These are phyloP conservation scores for Cladobotryum protrusum DNA, from an alignment of 2,329 filamentous ascomycete genomes.

Conservation along the genomic window DNA sequence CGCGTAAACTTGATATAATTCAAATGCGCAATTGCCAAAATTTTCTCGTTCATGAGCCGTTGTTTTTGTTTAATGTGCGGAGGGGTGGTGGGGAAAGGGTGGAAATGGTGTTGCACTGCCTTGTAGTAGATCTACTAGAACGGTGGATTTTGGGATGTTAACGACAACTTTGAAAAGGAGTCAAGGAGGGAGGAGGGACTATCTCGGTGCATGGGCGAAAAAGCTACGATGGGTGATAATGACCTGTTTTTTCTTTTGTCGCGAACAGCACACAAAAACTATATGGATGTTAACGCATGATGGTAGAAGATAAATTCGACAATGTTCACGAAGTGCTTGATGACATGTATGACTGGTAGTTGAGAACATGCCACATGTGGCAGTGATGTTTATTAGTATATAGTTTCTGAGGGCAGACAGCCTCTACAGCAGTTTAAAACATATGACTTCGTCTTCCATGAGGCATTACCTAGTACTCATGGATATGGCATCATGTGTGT, in stretches of 20 bases:
- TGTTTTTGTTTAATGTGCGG: not conserved
- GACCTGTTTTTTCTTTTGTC: not conserved
- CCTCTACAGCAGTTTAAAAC: no score
- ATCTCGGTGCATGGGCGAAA: not conserved
- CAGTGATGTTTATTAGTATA: no score
- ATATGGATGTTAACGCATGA: not conserved
- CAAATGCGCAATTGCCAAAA: no score
- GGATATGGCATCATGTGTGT: no score
- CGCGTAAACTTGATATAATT: conserved; percentile 16
- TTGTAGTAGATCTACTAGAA: conserved; percentile 2
- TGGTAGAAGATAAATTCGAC: not conserved
- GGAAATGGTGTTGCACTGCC: not conserved
- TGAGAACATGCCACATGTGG: no score
- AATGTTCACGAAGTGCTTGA: not conserved
- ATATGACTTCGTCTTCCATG: no score
- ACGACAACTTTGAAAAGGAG: not conserved
- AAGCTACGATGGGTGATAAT: not conserved
- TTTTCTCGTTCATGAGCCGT: no score
- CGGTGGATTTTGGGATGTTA: conserved; percentile 1
- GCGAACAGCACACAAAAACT: not conserved
- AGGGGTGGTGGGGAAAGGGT: no score
- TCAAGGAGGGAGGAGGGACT: not conserved
- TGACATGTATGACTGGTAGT: no score
- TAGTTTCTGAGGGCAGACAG: no score
- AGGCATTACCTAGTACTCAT: no score